phyloP scores from a whole-genome alignment of 345 rosid genomes.

The Erodium maritimum region DNA sequence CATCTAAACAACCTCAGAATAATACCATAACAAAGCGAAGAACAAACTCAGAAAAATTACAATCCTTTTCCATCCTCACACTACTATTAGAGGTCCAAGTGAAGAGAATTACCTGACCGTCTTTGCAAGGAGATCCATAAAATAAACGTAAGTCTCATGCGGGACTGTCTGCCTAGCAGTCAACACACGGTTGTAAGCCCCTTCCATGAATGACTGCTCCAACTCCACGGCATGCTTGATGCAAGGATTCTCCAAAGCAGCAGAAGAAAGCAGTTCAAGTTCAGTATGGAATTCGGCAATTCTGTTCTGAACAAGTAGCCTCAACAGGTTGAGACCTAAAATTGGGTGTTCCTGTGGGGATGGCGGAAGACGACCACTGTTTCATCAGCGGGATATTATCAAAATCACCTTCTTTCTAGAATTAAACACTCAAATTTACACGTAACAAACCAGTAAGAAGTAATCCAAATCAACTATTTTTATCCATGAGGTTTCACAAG shows the following conservation, averaged over 20 bases:
- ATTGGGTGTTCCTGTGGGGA: slow-evolving; percentile 79
- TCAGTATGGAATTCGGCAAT: slow-evolving; percentile 98
- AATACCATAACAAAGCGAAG: too few species aligned
- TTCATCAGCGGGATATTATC: slow-evolving; percentile 11
- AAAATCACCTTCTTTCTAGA: neutral
- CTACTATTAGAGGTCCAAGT: neutral
- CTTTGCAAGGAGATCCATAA: slow-evolving; percentile 95
- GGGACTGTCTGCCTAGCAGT: slow-evolving; percentile 91
- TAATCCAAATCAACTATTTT: neutral
- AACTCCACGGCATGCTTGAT: slow-evolving; percentile 94
- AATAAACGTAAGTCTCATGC: slow-evolving; percentile 73
- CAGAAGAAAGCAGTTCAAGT: slow-evolving; percentile 66
- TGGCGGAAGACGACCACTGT: slow-evolving; percentile 53
- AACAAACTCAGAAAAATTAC: too few species aligned
- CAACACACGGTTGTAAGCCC: slow-evolving; percentile 89
- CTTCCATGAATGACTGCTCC: slow-evolving; percentile 99
- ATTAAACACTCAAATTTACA: neutral
- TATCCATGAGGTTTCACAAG: neutral
- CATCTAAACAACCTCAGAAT: neutral
- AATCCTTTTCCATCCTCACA: neutral
- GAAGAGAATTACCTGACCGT: slow-evolving; percentile 60
- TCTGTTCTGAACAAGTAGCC: slow-evolving; percentile 87
- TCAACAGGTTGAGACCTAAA: slow-evolving; percentile 85
- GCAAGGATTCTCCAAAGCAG: slow-evolving; percentile 75
- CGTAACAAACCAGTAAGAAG: neutral